These are phyloP conservation scores for Ilex paraguariensis DNA, from an alignment of 305 asterid species.

Conservation along the genomic window DNA sequence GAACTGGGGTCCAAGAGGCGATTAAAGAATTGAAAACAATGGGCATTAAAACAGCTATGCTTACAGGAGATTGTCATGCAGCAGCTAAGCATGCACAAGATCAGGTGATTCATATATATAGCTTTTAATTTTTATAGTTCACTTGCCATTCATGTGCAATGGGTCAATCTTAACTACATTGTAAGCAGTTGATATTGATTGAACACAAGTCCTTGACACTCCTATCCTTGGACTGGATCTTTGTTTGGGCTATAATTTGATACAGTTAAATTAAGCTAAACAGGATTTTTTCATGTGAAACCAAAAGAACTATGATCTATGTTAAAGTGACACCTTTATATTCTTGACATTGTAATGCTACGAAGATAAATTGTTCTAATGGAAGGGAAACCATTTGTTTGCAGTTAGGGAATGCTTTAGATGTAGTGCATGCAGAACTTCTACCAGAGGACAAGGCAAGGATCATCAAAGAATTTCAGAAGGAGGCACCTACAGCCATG, in stretches of 20 bases:
- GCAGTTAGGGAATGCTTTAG: conserved; percentile 60
- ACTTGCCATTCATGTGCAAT: neutral
- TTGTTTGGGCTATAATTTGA: too few relatives aligned
- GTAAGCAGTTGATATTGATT: too few relatives aligned
- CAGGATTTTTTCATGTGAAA: too few relatives aligned
- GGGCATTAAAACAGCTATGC: conserved; percentile 75
- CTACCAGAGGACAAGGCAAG: conserved; percentile 70
- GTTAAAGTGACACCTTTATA: too few relatives aligned
- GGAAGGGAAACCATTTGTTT: neutral
- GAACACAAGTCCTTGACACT: too few relatives aligned
- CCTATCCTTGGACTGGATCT: too few relatives aligned
- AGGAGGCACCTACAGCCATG: conserved; percentile 66
- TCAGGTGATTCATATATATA: conserved; percentile 43
- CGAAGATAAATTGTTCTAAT: too few relatives aligned
- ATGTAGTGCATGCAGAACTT: conserved; percentile 56
- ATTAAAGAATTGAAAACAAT: conserved; percentile 47
- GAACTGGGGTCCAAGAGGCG: conserved; percentile 86
- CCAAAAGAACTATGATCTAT: too few relatives aligned
- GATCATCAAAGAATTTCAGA: conserved; percentile 50
- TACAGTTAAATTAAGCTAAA: too few relatives aligned
- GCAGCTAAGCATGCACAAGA: conserved; percentile 72
- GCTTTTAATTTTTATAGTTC: neutral
- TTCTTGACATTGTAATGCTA: too few relatives aligned
- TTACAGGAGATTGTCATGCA: conserved; percentile 72
- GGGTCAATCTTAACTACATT: too few relatives aligned